Evolutionary conservation across 192 early-diverging fungal species (phyloP).

Genomic region (Coemansia sp.): DNA sequence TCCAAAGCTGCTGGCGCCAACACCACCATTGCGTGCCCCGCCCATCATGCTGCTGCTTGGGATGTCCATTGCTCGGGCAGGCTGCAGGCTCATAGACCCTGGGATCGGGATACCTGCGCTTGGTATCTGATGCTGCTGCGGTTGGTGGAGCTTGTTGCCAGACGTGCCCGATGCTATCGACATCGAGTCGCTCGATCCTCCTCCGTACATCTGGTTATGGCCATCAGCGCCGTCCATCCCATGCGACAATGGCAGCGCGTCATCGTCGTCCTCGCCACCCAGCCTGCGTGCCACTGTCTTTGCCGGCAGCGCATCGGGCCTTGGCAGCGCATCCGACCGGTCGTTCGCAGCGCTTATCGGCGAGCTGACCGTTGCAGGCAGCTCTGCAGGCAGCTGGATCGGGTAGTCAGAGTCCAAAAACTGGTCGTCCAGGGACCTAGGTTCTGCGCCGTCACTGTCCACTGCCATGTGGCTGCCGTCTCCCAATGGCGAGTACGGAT

Average conservation of each 20-base stretch:
- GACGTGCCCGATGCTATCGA: conserved; percentile 7
- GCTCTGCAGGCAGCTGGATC: conserved; percentile 55
- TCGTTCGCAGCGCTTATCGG: conserved; percentile 28
- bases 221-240: conserved; percentile 5
- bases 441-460: conserved; percentile 18
- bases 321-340: conserved; percentile 53
- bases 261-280: conserved; percentile 3
- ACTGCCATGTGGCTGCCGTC: conserved; percentile 7
- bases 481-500: not conserved
- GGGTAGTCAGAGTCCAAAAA: conserved; percentile 56
- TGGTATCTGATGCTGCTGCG: conserved; percentile 1
- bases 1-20: conserved; percentile 19
- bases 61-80: conserved; percentile 14
- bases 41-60: conserved; percentile 1
- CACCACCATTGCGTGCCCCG: conserved; percentile 24
- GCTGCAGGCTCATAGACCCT: conserved; percentile 16
- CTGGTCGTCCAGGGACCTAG: conserved; percentile 54
- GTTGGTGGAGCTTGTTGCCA: not conserved
- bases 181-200: conserved; percentile 30
- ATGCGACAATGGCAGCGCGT: conserved; percentile 5
- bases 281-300: conserved; percentile 38
- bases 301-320: conserved; percentile 49
- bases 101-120: conserved; percentile 30
- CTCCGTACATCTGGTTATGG: not conserved
- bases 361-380: conserved; percentile 19